A percentile compares a stretch with the other conserved stretches of the same genome.
These are phyloP conservation scores for Paecilomyces variotii DNA, from an alignment of 2,329 filamentous ascomycete genomes.

Conservation along the genomic window DNA sequence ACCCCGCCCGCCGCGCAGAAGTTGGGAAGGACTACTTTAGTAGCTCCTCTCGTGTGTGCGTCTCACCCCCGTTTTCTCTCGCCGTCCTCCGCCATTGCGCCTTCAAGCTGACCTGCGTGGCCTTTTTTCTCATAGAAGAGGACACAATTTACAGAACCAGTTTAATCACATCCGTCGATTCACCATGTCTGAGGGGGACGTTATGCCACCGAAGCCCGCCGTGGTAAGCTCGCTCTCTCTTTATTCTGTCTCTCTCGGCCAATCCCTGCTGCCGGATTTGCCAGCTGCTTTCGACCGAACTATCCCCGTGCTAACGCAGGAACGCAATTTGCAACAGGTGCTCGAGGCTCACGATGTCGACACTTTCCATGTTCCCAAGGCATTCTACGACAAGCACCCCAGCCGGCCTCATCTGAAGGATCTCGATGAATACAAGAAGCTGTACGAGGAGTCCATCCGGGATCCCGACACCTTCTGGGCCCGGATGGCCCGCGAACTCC, in stretches of 20 bases:
- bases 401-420: slow-evolving; percentile 51
- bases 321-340: slow-evolving; percentile 20
- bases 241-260: neutral
- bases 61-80: neutral
- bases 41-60: neutral
- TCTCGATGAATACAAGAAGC: slow-evolving; percentile 54
- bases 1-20: neutral
- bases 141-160: neutral
- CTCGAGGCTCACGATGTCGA: slow-evolving; percentile 41
- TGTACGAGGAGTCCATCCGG: slow-evolving; percentile 78
- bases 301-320: neutral
- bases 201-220: slow-evolving; percentile 25
- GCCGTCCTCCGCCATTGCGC: neutral
- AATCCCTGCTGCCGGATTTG: neutral
- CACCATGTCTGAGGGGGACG: slow-evolving; percentile 31
- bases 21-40: neutral
- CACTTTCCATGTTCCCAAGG: slow-evolving; percentile 49
- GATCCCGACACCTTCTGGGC: slow-evolving; percentile 88
- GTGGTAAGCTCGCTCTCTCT: slow-evolving; percentile 27
- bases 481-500: slow-evolving; percentile 72
- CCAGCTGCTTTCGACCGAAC: slow-evolving; percentile 3
- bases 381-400: slow-evolving; percentile 53
- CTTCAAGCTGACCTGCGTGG: neutral
- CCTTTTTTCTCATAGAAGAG: neutral
- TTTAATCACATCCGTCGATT: neutral